A percentile compares a stretch with the other conserved stretches of the same genome.
Conservation (phyloP, 306 rosid species). For the Fagus crenata region DNA sequence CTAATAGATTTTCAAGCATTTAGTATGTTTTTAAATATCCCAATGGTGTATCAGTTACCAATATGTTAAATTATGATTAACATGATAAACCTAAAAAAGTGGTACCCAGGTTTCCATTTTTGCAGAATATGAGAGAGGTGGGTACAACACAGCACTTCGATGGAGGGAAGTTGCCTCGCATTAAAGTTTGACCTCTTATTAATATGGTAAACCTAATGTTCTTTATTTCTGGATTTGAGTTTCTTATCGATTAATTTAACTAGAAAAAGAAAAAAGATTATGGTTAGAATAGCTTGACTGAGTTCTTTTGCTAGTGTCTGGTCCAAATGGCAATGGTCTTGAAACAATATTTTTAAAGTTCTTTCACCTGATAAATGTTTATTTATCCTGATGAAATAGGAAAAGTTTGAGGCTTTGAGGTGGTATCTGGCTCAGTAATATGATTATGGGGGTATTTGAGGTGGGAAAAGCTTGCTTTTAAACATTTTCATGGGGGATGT, state of each 20-base stretch:
- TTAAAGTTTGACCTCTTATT: background rate
- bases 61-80: background rate
- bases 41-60: background rate
- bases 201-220: background rate
- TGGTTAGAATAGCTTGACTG: background rate
- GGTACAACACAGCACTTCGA: too few species aligned
- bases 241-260: background rate
- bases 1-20: background rate
- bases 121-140: too few species aligned
- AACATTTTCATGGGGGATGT: background rate
- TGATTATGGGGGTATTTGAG: too few species aligned
- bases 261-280: background rate
- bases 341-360: background rate
- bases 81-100: background rate
- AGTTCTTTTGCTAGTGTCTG: background rate
- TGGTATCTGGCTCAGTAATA: background rate
- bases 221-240: background rate
- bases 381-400: background rate
- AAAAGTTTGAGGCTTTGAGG: background rate
- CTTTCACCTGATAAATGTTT: background rate
- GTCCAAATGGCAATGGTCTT: background rate
- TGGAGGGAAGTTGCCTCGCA: too few species aligned
- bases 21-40: background rate
- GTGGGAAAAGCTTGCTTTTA: too few species aligned
- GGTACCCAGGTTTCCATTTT: too few species aligned